Base-by-base conservation (phyloP, 179 eudicot species). In the Sideroxylon spinosum region DNA sequence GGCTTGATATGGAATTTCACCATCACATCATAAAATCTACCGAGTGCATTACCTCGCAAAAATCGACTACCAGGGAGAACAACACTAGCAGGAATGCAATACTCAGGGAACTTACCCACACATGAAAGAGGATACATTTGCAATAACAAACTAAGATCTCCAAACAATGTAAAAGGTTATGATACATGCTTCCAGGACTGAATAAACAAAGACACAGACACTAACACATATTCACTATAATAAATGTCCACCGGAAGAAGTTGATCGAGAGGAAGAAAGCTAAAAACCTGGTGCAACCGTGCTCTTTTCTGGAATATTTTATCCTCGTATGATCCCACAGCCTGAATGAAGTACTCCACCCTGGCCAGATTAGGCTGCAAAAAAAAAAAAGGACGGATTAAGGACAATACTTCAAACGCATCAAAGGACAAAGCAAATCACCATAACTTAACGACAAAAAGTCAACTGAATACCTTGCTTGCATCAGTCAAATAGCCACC, bases 241-340 rank as follows among this genome's bases (percentile, higher is more conserved):
- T 56, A 4, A 10, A 44, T 14, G 44, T 16, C 68, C 16, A 78
- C 65, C 4, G 9, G 25, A 76, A 6, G 62, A 76, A 76, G 63
- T 12, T 17, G 2, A 32, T 25, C 44, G 11, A 44, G 37, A 16
- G 16, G 76, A 25, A 46, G 26, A 63, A 68, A 61, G 26, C 61
- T 62, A 73, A 64, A 76, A 77, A 93, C 99, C 92, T 89, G 95
- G 88, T 93, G 95, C 77, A 93, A 56, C 59, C 93, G 88, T 67
- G 89, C 91, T 79, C 99, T 92, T 90, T 95, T 95, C 81, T 89
- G 89, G 77, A 89, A 89, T 71, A 89, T 89, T 23, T 82, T 79
- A 66, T 89, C 90, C 82, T 89, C 92, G 81, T 82, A 89, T 59
- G 87, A 80, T 73, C 92, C 92, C 68, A 89, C 92, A 75, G 92